Percentiles rank a stretch among this genome's conserved stretches.
These are phyloP conservation scores for Colletotrichum spaethianum DNA, from an alignment of 2,329 filamentous ascomycete species.

Conservation along the genomic window DNA sequence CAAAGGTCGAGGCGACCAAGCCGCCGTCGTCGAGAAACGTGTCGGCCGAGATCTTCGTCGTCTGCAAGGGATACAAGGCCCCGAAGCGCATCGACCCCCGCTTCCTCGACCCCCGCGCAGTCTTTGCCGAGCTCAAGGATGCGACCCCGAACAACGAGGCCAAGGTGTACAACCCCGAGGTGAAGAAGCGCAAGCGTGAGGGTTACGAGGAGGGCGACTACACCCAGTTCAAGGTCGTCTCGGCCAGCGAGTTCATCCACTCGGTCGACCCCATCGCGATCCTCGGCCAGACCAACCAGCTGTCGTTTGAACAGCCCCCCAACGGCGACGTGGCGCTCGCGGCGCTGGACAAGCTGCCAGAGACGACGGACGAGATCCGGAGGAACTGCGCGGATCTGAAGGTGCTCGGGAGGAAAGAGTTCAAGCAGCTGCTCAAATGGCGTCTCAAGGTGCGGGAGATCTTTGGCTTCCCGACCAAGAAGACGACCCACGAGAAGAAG, in stretches of 20 bases:
- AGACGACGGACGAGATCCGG: conserved; percentile 87
- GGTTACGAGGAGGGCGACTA: conserved; percentile 98
- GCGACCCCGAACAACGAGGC: conserved; percentile 95
- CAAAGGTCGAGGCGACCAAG: conserved; percentile 96
- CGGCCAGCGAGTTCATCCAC: conserved; percentile 94
- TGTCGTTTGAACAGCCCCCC: conserved; percentile 84
- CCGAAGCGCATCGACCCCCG: conserved; percentile 94
- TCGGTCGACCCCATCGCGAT: conserved; percentile 94
- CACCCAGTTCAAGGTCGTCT: conserved; percentile 89
- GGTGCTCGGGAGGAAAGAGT: conserved; percentile 93
- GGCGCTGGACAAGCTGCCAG: conserved; percentile 86
- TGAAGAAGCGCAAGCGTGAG: conserved; percentile 97
- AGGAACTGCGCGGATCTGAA: conserved; percentile 87
- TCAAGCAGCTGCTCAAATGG: conserved; percentile 91
- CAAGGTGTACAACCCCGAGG: conserved; percentile 96
- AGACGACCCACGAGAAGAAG: conserved; percentile 57
- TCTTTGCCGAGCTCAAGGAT: conserved; percentile 92
- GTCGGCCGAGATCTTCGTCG: conserved; percentile 98
- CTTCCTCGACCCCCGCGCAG: conserved; percentile 89
- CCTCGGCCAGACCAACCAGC: conserved; percentile 85
- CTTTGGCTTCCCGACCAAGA: conserved; percentile 88
- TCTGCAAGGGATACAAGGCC: conserved; percentile 94
- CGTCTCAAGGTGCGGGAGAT: conserved; percentile 89
- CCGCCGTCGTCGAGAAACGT: conserved; percentile 96
- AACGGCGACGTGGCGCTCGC: conserved; percentile 90